phyloP scores from a whole-genome alignment of 2,329 filamentous ascomycete species.

The Ceratocystis diversiconidia region DNA sequence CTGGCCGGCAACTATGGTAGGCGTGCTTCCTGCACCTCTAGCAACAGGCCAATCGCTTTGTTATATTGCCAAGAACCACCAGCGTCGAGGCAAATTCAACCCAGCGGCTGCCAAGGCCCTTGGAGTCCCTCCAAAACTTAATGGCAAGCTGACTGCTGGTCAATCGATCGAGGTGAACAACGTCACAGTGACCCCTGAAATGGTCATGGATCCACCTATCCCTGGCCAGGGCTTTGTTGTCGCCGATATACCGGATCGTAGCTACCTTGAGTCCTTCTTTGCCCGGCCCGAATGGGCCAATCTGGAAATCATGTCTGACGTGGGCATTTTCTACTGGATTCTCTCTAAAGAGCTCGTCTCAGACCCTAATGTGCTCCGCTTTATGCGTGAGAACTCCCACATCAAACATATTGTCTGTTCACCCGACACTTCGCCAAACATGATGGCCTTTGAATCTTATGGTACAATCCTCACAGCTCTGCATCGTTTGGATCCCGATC shows the following conservation, averaged over 20 bases:
- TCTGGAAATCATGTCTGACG: slow-evolving; percentile 42
- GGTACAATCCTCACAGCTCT: slow-evolving; percentile 55
- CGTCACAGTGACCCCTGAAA: slow-evolving; percentile 61
- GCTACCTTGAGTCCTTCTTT: slow-evolving; percentile 58
- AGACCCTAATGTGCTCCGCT: slow-evolving; percentile 49
- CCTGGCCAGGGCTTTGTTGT: slow-evolving; percentile 63
- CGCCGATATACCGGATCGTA: slow-evolving; percentile 57
- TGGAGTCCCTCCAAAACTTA: slow-evolving; percentile 47
- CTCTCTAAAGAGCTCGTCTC: slow-evolving; percentile 53
- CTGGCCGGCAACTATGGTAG: slow-evolving; percentile 58
- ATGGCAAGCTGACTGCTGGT: slow-evolving; percentile 46
- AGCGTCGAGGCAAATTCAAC: slow-evolving; percentile 69
- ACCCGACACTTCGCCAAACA: slow-evolving; percentile 59
- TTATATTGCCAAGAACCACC: slow-evolving; percentile 69
- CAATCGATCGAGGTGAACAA: slow-evolving; percentile 48
- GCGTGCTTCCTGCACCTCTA: slow-evolving; percentile 51
- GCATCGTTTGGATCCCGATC: slow-evolving; percentile 54
- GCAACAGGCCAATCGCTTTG: slow-evolving; percentile 58
- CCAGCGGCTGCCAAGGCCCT: slow-evolving; percentile 47
- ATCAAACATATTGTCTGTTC: slow-evolving; percentile 68
- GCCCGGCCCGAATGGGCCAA: slow-evolving; percentile 58
- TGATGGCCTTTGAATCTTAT: slow-evolving; percentile 53
- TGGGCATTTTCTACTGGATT: slow-evolving; percentile 67
- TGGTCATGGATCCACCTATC: slow-evolving; percentile 59
- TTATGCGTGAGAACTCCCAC: slow-evolving; percentile 48